These are phyloP conservation scores for Mycena maculata DNA, from an alignment of 768 basidiomycete species.

Conservation along the genomic window DNA sequence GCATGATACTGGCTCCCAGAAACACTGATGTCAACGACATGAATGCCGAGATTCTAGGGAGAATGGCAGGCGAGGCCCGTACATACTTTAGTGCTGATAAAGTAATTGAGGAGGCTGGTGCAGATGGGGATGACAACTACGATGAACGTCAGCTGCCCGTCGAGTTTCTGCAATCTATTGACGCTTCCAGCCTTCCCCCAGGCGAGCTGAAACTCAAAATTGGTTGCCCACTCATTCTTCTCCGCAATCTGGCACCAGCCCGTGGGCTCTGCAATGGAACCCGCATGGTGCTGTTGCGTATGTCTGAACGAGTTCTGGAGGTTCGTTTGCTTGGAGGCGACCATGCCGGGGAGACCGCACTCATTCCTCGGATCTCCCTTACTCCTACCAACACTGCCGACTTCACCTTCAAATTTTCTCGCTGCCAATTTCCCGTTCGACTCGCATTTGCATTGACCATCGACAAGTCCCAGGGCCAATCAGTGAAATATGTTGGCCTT, in stretches of 20 bases:
- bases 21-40: slow-evolving; percentile 45
- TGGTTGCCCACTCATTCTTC: slow-evolving; percentile 53
- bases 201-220: slow-evolving; percentile 46
- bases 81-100: slow-evolving; percentile 45
- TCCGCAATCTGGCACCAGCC: slow-evolving; percentile 54
- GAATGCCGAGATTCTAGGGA: too few species aligned
- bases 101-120: slow-evolving; percentile 32
- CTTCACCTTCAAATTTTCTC: slow-evolving; percentile 44
- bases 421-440: slow-evolving; percentile 55
- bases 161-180: slow-evolving; percentile 55
- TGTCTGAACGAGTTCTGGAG: slow-evolving; percentile 48
- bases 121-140: slow-evolving; percentile 39
- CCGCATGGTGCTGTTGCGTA: slow-evolving; percentile 39
- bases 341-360: slow-evolving; percentile 46
- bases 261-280: slow-evolving; percentile 56
- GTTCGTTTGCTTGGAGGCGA: slow-evolving; percentile 49
- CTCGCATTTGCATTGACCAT: slow-evolving; percentile 61
- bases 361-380: slow-evolving; percentile 55
- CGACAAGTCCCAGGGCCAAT: slow-evolving; percentile 50
- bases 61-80: slow-evolving; percentile 39
- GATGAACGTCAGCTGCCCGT: too few species aligned
- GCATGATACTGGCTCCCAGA: slow-evolving; percentile 44
- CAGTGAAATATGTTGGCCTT: neutral
- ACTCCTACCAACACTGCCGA: slow-evolving; percentile 41
- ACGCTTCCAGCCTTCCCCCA: slow-evolving; percentile 52